Conservation (phyloP, 768 basidiomycete genomes). For the Cystobasidium onofrii region DNA sequence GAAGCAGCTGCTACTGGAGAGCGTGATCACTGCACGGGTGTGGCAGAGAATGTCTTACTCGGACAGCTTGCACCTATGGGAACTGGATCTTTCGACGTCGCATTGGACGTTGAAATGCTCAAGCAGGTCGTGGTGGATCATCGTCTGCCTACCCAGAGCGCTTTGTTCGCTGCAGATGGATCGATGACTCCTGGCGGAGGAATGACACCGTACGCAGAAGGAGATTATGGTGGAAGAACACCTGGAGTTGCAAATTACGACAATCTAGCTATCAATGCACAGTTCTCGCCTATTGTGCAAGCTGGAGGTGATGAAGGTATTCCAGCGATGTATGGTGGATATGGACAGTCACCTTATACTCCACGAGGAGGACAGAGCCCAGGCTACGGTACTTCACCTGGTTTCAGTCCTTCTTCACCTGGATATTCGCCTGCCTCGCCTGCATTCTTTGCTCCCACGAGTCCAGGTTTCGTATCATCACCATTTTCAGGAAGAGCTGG, state of each 20-base stretch:
- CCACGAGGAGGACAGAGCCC: slow-evolving; percentile 29
- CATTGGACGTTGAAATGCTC: slow-evolving; percentile 93
- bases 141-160: slow-evolving; percentile 72
- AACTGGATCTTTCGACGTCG: slow-evolving; percentile 73
- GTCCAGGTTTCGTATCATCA: slow-evolving; percentile 72
- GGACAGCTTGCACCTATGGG: slow-evolving; percentile 99
- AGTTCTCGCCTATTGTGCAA: slow-evolving; percentile 89
- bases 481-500: slow-evolving; percentile 57
- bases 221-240: slow-evolving; percentile 69
- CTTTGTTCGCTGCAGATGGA: slow-evolving; percentile 54
- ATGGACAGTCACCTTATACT: slow-evolving; percentile 31
- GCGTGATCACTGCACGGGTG: slow-evolving; percentile 93
- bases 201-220: slow-evolving; percentile 72
- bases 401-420: slow-evolving; percentile 86
- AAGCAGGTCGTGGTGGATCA: slow-evolving; percentile 98
- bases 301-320: slow-evolving; percentile 69
- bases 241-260: slow-evolving; percentile 62
- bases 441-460: slow-evolving; percentile 53
- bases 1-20: slow-evolving; percentile 97
- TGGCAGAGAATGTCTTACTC: slow-evolving; percentile 98
- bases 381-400: slow-evolving; percentile 67
- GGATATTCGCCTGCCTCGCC: slow-evolving; percentile 44
- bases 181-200: slow-evolving; percentile 57
- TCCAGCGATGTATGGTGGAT: slow-evolving; percentile 33
- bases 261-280: slow-evolving; percentile 75